Evolutionary conservation across 768 basidiomycete species (phyloP).

Genomic region (Hygrocybe punicea): DNA sequence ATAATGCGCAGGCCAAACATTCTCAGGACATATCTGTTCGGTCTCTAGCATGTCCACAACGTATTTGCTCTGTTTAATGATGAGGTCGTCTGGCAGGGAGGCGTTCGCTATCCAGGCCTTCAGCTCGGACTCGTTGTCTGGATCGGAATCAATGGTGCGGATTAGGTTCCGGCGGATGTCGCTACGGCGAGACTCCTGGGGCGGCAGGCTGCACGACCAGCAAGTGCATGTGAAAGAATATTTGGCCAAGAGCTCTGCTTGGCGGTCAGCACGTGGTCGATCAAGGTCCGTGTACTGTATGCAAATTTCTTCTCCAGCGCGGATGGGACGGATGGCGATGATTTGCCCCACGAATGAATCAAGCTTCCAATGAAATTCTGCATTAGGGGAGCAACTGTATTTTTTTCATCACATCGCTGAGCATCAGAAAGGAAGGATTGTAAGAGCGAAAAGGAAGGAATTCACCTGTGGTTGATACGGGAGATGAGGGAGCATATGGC

Average conservation of each 20-base stretch:
- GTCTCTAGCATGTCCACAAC: constrained; percentile 15
- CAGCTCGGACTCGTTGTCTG: constrained; percentile 9
- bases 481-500: constrained; percentile 8
- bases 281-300: constrained; percentile 12
- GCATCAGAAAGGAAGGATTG: too few relatives aligned
- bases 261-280: constrained; percentile 8
- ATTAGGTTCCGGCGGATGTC: constrained; percentile 15
- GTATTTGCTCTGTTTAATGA: constrained; percentile 6
- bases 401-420: neutral
- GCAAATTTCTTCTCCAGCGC: constrained; percentile 15
- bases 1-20: constrained; percentile 13
- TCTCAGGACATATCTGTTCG: constrained; percentile 9
- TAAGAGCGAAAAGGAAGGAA: neutral
- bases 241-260: constrained; percentile 3
- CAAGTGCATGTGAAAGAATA: constrained; percentile 19
- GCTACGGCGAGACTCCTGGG: constrained; percentile 11
- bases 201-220: constrained; percentile 12
- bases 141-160: neutral
- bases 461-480: constrained; percentile 18
- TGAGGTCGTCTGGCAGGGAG: constrained; percentile 12
- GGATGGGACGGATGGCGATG: constrained; percentile 16
- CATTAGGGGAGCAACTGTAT: constrained; percentile 17
- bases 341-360: constrained; percentile 6
- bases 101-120: constrained; percentile 11
- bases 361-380: constrained; percentile 9